Conservation (phyloP, 2,329 filamentous ascomycete genomes). For the Uncinocarpus reesii region DNA sequence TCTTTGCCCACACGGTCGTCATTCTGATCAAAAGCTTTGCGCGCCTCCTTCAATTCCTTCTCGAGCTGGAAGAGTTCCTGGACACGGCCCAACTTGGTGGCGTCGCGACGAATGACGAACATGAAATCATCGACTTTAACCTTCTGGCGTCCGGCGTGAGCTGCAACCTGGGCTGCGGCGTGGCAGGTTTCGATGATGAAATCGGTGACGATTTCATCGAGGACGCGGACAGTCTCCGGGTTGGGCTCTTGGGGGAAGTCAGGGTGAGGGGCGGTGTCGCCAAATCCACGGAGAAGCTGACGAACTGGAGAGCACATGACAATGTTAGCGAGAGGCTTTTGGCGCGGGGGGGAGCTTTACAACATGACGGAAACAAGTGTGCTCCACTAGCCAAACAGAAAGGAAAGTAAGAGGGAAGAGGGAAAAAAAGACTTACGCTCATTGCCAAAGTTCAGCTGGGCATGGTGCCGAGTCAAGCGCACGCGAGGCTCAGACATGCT, state of each 20-base stretch:
- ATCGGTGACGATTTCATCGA: slow-evolving; percentile 93
- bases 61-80: slow-evolving; percentile 84
- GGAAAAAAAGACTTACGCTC: slow-evolving; percentile 48
- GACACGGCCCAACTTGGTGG: slow-evolving; percentile 75
- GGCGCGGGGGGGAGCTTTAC: no score
- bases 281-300: slow-evolving; percentile 37
- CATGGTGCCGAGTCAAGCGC: slow-evolving; percentile 67
- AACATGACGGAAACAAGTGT: no score
- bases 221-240: slow-evolving; percentile 69
- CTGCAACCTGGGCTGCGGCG: slow-evolving; percentile 73
- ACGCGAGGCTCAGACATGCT: slow-evolving; percentile 63
- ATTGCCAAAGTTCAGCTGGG: slow-evolving; percentile 66
- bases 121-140: slow-evolving; percentile 98
- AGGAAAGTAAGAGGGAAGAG: not conserved
- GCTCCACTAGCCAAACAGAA: not conserved
- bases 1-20: slow-evolving; percentile 36
- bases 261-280: slow-evolving; percentile 34
- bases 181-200: slow-evolving; percentile 92
- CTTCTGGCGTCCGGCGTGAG: slow-evolving; percentile 82
- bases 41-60: slow-evolving; percentile 69
- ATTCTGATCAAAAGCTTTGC: slow-evolving; percentile 49
- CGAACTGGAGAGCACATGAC: slow-evolving; percentile 25
- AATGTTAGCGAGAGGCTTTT: not conserved
- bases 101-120: slow-evolving; percentile 79
- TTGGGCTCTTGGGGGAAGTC: slow-evolving; percentile 71